Conservation (phyloP, 345 rosid species). For the Salix purpurea region DNA sequence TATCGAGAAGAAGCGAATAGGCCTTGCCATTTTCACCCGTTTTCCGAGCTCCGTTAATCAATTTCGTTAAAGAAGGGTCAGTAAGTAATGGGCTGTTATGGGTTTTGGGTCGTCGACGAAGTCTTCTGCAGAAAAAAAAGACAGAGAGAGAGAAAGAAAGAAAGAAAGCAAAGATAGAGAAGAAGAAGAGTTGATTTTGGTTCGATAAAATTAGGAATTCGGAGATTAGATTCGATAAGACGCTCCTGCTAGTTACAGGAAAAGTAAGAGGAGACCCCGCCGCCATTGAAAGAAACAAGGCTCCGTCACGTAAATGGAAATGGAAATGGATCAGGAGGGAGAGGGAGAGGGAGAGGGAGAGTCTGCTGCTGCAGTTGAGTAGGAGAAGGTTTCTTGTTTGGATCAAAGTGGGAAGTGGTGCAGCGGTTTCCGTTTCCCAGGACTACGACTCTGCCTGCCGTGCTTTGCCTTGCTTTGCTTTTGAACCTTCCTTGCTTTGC, state of each 20-base stretch:
- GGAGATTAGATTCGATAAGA: not conserved
- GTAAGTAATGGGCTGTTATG: constrained; percentile 25
- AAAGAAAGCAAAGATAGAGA: constrained; percentile 38
- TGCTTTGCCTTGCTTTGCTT: no score
- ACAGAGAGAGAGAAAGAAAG: constrained; percentile 40
- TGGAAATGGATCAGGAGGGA: no score
- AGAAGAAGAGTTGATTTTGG: constrained; percentile 13
- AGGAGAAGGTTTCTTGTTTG: no score
- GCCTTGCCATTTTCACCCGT: constrained; percentile 29
- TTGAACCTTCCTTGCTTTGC: no score
- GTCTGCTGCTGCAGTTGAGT: no score
- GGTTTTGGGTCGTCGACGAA: constrained; percentile 7
- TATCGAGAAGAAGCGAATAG: constrained; percentile 49
- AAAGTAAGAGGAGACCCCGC: constrained; percentile 15
- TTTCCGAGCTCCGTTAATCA: constrained; percentile 22
- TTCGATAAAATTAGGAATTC: not conserved
- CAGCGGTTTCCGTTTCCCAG: no score
- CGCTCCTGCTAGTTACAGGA: no score
- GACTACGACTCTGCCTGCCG: no score
- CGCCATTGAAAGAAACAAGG: constrained; percentile 34
- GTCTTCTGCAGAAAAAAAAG: constrained; percentile 33
- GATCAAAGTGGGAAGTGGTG: no score
- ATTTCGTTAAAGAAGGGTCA: constrained; percentile 18
- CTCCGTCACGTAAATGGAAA: no score
- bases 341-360: no score